Base-by-base conservation (phyloP, 306 rosid species). In the Glycine latifolia region DNA sequence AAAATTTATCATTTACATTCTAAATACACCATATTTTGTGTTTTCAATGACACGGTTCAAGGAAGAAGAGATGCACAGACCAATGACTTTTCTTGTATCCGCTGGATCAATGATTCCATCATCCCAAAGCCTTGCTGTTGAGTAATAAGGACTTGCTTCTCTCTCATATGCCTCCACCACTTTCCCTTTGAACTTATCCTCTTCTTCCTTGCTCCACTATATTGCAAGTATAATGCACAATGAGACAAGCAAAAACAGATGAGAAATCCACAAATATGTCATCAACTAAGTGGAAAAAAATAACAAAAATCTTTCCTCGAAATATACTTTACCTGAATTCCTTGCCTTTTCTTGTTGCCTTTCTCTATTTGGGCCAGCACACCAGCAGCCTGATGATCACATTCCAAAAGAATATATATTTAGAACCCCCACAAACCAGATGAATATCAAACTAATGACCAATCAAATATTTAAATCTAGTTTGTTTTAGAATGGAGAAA, bases 81-180 rank as follows among this genome's bases (percentile, higher is more conserved):
- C 98, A 17, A 95, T 85, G 11, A 93, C 63, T 85, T 80, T 95
- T 87, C 98, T 89, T 43, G 96, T 91, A 85, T 95, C 99, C 1
- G 99, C 99, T 54, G 99, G 99, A 87, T 95, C 99, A 79, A 93
- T 90, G 71, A 95, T 83, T 79, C 98, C 98, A 82, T 93, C 99
- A 48, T 95, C 99, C 98, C 98, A 90, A 10, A 95, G 90, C 92
- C 98, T 89, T 6, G 97, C 98, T 13, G 98, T 93, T 66, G 99
- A 93, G 90, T 90, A 95, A 67, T 93, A 95, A 20, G 97, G 93
- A 69, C 90, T 91, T 77, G 96, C 99, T 84, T 95, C 98, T 78
- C 43, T 90, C 77, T 95, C 99, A 31, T 91, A 93, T 0, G 94
- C 96, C 68, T 93, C 96, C 53, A 93, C 88, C 1, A 93, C 97